Base-by-base conservation (phyloP, 805 yeast genomes). In the Blastobotrys attinorum region DNA sequence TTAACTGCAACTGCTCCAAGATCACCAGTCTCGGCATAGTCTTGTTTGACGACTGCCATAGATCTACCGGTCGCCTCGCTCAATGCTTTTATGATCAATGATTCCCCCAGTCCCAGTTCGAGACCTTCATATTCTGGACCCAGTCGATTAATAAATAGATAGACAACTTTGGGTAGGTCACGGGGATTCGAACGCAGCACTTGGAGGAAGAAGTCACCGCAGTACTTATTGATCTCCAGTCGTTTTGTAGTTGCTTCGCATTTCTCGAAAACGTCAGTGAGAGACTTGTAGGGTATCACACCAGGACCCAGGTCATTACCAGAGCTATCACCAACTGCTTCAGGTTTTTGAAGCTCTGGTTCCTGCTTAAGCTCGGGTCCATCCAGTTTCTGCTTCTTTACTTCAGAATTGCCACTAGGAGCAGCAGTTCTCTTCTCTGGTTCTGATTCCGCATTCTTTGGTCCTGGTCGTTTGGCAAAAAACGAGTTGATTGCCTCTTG, bases 111-210 rank as follows among this genome's bases (percentile, higher is more conserved):
- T 0, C 98, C 98, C 21, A 92, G 69, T 58, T 92, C 98, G 45
- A 90, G 66, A 23, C 94, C 97, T 58, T 87, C 96, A 58, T 92
- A 92, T 60, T 92, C 98, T 0, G 98, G 98, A 0, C 97, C 96
- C 7, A 89, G 66, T 48, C 90, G 69, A 60, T 90, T 90, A 59
- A 90, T 88, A 64, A 84, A 83, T 15, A 92, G 71, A 55, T 90
- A 92, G 1, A 89, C 83, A 1, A 86, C 79, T 44, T 76, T 77
- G 4, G 85, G 71, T 42, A 92, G 64, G 37, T 73, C 76, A 3
- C 61, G 51, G 2, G 79, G 76, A 36, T 76, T 70, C 36, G 73
- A 68, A 22, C 71, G 60, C 43, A 92, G 66, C 0, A 87, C 79
- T 34, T 76, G 73, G 10, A 73, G 63, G 59, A 84, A 83, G 59